Evolutionary conservation across 163 green algal species (phyloP).

Genomic region (Volvox carteri): DNA sequence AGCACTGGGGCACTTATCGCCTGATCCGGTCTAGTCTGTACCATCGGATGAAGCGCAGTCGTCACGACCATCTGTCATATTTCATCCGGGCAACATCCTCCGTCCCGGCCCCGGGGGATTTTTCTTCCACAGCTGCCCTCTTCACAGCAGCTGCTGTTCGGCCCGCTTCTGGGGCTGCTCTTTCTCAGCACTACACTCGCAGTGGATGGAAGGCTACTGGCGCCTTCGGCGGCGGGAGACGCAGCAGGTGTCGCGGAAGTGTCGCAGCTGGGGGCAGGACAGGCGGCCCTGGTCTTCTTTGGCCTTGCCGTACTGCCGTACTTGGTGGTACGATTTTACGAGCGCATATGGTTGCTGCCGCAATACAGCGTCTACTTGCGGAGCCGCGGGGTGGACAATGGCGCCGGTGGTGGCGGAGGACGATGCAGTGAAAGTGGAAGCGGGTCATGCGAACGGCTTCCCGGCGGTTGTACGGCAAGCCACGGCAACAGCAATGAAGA

Average conservation of each 20-base stretch:
- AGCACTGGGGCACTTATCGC: not conserved
- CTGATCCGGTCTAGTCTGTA: not conserved
- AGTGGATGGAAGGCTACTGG: not conserved
- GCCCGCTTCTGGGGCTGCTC: not conserved
- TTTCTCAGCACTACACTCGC: not conserved
- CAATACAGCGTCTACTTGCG: slow-evolving; percentile 10
- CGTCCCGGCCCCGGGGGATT: not conserved
- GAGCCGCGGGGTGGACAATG: not conserved
- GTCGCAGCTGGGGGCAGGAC: not conserved
- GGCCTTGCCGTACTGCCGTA: slow-evolving; percentile 34
- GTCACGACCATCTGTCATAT: not conserved
- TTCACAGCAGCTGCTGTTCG: not conserved
- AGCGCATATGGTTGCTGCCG: not conserved
- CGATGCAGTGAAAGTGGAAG: not conserved
- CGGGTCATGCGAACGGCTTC: not conserved
- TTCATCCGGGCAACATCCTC: not conserved
- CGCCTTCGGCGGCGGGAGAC: not conserved
- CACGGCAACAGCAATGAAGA: not conserved
- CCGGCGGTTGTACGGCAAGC: too few species aligned
- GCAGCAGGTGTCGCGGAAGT: too few species aligned
- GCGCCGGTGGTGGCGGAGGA: not conserved
- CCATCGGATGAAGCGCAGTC: not conserved
- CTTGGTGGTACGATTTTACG: not conserved
- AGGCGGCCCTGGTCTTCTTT: not conserved
- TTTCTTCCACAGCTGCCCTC: slow-evolving; percentile 4